These are phyloP conservation scores for Berkeleyomyces basicola DNA, from an alignment of 2,329 filamentous ascomycete species.

Conservation along the genomic window DNA sequence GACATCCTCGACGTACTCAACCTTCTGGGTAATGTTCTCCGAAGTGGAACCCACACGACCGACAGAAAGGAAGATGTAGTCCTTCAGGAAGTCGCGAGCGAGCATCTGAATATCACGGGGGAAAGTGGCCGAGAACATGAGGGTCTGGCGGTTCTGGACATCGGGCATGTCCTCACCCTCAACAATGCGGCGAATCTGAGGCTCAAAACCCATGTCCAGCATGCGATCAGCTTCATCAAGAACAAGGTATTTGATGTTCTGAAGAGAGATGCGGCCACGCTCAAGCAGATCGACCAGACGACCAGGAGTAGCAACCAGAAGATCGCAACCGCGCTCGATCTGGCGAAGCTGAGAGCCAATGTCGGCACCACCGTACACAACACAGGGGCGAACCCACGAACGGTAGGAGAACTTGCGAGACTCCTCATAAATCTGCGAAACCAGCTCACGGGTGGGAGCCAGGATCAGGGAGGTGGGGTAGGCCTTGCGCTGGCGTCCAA, in stretches of 20 bases:
- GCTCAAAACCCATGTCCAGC: slow-evolving; percentile 99
- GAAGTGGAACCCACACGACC: slow-evolving; percentile 97
- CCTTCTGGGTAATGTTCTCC: slow-evolving; percentile 99
- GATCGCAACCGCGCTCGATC: slow-evolving; percentile 92
- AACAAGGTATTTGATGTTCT: slow-evolving; percentile 98
- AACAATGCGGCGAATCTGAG: slow-evolving; percentile 95
- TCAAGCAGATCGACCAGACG: slow-evolving; percentile 96
- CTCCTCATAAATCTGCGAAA: slow-evolving; percentile 97
- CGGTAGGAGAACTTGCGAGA: slow-evolving; percentile 96
- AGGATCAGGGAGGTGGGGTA: slow-evolving; percentile 93
- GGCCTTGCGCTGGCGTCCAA: slow-evolving; percentile 90
- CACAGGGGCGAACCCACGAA: slow-evolving; percentile 95
- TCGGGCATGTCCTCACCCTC: slow-evolving; percentile 95
- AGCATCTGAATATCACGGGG: slow-evolving; percentile 98
- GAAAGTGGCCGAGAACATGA: slow-evolving; percentile 99
- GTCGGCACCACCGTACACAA: slow-evolving; percentile 97
- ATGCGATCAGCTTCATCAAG: slow-evolving; percentile 99
- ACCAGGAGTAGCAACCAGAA: slow-evolving; percentile 91
- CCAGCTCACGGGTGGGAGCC: slow-evolving; percentile 92
- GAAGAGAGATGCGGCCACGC: slow-evolving; percentile 90
- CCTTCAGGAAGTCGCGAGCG: slow-evolving; percentile 94
- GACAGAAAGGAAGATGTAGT: slow-evolving; percentile 97
- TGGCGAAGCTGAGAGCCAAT: slow-evolving; percentile 96
- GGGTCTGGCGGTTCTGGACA: slow-evolving; percentile 74
- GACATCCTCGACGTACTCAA: slow-evolving; percentile 90